These are phyloP conservation scores for Microbotryum silenes-acaulis DNA, from an alignment of 1,284 basidiomycete genomes.

Conservation along the genomic window DNA sequence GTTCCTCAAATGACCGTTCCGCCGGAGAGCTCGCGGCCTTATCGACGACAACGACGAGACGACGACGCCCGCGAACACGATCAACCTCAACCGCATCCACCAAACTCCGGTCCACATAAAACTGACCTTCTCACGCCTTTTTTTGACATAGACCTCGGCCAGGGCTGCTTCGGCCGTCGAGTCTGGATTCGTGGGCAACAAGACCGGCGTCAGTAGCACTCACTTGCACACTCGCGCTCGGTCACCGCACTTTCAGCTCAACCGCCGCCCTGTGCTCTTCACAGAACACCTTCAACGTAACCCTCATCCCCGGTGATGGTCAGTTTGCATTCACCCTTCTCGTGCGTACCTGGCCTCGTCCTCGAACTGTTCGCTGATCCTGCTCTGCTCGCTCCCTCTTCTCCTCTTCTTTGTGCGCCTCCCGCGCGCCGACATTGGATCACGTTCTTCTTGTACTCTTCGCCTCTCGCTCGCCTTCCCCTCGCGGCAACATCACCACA, in stretches of 20 bases:
- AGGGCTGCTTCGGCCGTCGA: conserved; percentile 4
- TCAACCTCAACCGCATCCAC: too few relatives aligned
- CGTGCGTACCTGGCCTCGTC: not conserved
- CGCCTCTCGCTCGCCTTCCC: not conserved
- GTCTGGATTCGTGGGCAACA: conserved; percentile 77
- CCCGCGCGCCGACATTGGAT: conserved; percentile 34
- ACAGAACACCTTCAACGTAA: conserved; percentile 60
- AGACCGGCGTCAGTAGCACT: conserved; percentile 53
- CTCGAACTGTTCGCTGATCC: not conserved
- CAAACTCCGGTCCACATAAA: not conserved
- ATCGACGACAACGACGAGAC: too few relatives aligned
- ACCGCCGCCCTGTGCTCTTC: not conserved
- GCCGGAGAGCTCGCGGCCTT: too few relatives aligned
- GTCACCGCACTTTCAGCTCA: not conserved
- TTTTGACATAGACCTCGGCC: conserved; percentile 5
- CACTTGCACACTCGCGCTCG: not conserved
- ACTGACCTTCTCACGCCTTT: not conserved
- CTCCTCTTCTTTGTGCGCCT: conserved; percentile 35
- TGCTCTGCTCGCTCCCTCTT: conserved; percentile 5
- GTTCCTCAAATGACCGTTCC: too few relatives aligned
- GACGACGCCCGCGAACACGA: too few relatives aligned
- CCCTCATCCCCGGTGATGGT: conserved; percentile 88
- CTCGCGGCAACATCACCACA: conserved; percentile 37
- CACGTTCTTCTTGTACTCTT: conserved; percentile 19
- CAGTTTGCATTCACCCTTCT: conserved; percentile 34